A percentile compares a stretch with the other conserved stretches of the same genome.
Evolutionary conservation across 2,329 filamentous ascomycete species (phyloP).

Genomic region (Colletotrichum scovillei): DNA sequence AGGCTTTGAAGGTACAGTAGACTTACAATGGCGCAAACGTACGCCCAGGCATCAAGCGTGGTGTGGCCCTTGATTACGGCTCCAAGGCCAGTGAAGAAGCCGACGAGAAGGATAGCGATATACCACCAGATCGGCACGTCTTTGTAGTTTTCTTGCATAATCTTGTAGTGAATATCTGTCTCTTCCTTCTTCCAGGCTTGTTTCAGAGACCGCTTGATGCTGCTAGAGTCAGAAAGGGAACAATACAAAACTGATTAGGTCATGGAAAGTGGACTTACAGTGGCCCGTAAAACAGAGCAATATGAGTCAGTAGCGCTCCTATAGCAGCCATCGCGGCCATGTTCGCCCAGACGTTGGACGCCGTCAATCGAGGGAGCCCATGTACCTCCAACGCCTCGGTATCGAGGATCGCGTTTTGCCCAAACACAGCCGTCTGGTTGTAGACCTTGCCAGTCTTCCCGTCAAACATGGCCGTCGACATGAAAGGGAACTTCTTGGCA

Average conservation of each 20-base stretch:
- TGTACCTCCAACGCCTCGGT: conserved; percentile 41
- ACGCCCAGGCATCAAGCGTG: conserved; percentile 32
- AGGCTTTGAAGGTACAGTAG: no score
- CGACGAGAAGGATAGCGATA: conserved; percentile 45
- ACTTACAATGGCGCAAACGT: conserved; percentile 31
- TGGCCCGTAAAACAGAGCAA: conserved; percentile 46
- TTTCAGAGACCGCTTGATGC: conserved; percentile 27
- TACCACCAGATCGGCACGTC: conserved; percentile 58
- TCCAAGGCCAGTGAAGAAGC: conserved; percentile 49
- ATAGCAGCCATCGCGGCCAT: conserved; percentile 59
- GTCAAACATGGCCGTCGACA: conserved; percentile 51
- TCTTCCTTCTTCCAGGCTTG: conserved; percentile 41
- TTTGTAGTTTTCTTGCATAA: conserved; percentile 52
- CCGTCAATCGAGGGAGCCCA: conserved; percentile 54
- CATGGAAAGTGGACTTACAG: background rate
- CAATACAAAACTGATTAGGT: rapidly evolving
- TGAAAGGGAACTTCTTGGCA: conserved; percentile 40
- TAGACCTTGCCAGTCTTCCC: conserved; percentile 47
- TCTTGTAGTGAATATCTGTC: conserved; percentile 54
- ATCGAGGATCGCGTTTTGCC: conserved; percentile 36
- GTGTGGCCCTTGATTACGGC: conserved; percentile 46
- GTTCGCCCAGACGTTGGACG: conserved; percentile 53
- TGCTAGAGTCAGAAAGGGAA: background rate
- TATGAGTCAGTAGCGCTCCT: conserved; percentile 45
- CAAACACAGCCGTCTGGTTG: conserved; percentile 56